Evolutionary conservation across 768 basidiomycete species (phyloP), one percentile per base, ranked within the genome.

Genomic region (Mrakia hoshinonis): DNA sequence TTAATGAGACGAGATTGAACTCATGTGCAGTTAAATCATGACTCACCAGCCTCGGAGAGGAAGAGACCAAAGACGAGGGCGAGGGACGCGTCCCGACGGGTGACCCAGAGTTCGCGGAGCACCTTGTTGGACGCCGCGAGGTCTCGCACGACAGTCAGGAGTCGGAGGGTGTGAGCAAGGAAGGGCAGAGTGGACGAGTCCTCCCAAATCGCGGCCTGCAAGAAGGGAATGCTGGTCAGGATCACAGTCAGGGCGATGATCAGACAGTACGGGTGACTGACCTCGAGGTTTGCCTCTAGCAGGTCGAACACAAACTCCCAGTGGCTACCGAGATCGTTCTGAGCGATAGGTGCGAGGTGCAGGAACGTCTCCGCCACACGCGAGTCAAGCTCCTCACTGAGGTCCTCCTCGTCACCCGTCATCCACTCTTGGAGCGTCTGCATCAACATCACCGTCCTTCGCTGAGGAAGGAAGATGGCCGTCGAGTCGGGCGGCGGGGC

Each of bases 231-330:
- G 6, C n/a, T 18, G 15, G 62, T 52, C 51, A 70, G 58, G 9
- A n/a, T 22, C 29, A 12, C 39, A 20, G 13, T 24, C 68, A 47
- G 4, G 13, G 29, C 11, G 24, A 46, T 24, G 34, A 71, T 24
- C 36, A 4, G 31, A 26, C 5, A 55, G n/a, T n/a, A n/a, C n/a
- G 38, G 1, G 10, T 38, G 71, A 66, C 84, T 54, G 69, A 92
- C 92, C 85, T 97, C 94, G 3, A 98, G 82, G 75, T 90, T 91
- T 71, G 83, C 89, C 79, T 95, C 93, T 15, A 95, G 77, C 20
- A 97, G 79, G 77, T 97, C 93, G 78, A 91, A 94, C 5, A 93
- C 86, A 43, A 93, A 85, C 62, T 91, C 89, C 96, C 96, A 99
- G 79, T 98, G 96, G 0, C 84, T 81, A 0, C 95, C 96, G 18